Evolutionary conservation across 176 grass and related monocot species (phyloP).

Genomic region (Cocos nucifera): DNA sequence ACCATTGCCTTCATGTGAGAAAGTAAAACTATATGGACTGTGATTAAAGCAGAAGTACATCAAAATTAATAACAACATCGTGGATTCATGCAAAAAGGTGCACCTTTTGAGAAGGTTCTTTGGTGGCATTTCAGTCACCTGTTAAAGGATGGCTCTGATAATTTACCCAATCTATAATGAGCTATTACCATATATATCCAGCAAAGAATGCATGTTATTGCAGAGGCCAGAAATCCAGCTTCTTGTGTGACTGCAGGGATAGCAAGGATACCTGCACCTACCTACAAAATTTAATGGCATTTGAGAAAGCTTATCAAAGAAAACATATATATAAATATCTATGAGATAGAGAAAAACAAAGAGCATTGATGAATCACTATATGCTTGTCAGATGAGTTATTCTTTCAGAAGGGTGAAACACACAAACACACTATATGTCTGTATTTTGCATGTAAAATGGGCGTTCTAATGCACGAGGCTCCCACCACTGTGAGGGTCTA

Average conservation of each 20-base stretch:
- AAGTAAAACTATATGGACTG: conserved; percentile 30
- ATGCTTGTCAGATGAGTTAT: no score
- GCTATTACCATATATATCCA: conserved; percentile 97
- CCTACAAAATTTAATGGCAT: conserved; percentile 26
- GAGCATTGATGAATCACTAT: no score
- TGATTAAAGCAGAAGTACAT: background rate
- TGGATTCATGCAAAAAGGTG: conserved; percentile 16
- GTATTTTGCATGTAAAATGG: no score
- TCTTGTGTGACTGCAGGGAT: conserved; percentile 95
- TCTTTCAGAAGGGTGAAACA: no score
- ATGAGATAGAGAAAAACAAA: no score
- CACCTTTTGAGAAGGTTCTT: conserved; percentile 32
- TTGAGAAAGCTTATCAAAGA: background rate
- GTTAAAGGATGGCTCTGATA: conserved; percentile 40
- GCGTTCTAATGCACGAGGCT: no score
- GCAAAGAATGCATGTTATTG: conserved; percentile 62
- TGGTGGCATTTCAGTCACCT: conserved; percentile 28
- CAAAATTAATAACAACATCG: background rate
- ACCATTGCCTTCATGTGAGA: conserved; percentile 37
- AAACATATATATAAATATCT: background rate
- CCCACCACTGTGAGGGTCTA: no score
- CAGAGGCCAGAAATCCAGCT: conserved; percentile 73
- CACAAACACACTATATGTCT: no score
- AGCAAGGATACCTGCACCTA: conserved; percentile 88
- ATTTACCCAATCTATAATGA: conserved; percentile 40